Evolutionary conservation across 2,329 filamentous ascomycete genomes (phyloP).

Genomic region (Diaporthe sp.): DNA sequence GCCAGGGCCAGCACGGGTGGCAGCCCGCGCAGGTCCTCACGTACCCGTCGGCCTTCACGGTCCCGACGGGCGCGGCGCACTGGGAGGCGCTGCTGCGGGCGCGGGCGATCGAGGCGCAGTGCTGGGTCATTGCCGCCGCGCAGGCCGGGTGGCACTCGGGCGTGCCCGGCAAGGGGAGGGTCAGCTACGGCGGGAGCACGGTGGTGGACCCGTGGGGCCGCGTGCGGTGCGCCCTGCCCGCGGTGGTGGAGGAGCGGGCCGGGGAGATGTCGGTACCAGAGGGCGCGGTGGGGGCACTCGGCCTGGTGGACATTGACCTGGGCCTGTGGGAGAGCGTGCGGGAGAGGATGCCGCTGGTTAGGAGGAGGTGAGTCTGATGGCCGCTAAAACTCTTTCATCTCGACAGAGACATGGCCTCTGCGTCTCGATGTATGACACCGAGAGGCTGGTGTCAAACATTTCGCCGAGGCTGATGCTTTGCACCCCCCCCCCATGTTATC

Average conservation of each 20-base stretch:
- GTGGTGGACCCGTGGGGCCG: slow-evolving; percentile 90
- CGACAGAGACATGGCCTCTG: not conserved
- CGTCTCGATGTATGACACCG: not conserved
- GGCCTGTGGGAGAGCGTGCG: slow-evolving; percentile 62
- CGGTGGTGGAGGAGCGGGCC: slow-evolving; percentile 63
- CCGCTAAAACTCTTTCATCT: too few species aligned
- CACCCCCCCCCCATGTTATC: not conserved
- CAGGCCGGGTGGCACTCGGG: slow-evolving; percentile 78
- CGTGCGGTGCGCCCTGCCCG: slow-evolving; percentile 72
- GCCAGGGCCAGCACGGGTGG: slow-evolving; percentile 46
- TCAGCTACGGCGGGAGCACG: slow-evolving; percentile 88
- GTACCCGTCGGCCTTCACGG: slow-evolving; percentile 92
- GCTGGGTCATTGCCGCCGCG: slow-evolving; percentile 88
- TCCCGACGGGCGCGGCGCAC: slow-evolving; percentile 86
- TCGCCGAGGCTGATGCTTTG: not conserved
- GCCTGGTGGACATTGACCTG: slow-evolving; percentile 68
- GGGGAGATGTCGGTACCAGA: slow-evolving; percentile 52
- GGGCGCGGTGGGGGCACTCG: slow-evolving; percentile 62
- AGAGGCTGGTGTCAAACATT: not conserved
- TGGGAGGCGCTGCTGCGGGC: slow-evolving; percentile 86
- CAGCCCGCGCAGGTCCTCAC: slow-evolving; percentile 79
- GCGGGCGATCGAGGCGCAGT: slow-evolving; percentile 89
- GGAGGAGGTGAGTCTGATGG: slow-evolving; percentile 62
- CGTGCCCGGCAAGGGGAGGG: slow-evolving; percentile 64
- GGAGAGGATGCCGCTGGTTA: slow-evolving; percentile 65